Percentiles rank a stretch among this genome's conserved stretches.
These are phyloP conservation scores for Hibiscus syriacus DNA, from an alignment of 345 rosid species.

Conservation along the genomic window DNA sequence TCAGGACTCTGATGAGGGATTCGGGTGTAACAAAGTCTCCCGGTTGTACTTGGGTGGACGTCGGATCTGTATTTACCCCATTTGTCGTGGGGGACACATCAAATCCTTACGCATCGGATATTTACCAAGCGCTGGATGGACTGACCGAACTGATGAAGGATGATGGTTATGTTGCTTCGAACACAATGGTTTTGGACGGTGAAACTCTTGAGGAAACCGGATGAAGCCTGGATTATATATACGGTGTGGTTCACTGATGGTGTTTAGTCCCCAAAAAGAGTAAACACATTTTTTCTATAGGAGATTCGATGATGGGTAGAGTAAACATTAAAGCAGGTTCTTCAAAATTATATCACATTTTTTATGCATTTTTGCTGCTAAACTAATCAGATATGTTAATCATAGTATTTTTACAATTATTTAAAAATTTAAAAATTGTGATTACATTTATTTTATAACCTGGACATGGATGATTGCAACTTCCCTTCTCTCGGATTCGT, in stretches of 20 bases:
- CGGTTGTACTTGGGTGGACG: constrained; percentile 66
- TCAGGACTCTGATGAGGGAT: constrained; percentile 65
- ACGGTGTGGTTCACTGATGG: not conserved
- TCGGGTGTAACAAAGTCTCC: constrained; percentile 63
- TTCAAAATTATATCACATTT: too few species aligned
- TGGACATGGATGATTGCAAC: too few species aligned
- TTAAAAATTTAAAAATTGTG: too few species aligned
- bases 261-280: not conserved
- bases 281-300: not conserved
- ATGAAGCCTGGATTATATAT: not conserved
- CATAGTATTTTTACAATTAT: too few species aligned
- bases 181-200: constrained; percentile 20
- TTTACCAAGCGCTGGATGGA: constrained; percentile 48
- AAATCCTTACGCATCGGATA: constrained; percentile 27
- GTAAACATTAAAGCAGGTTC: not conserved
- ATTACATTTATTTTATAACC: too few species aligned
- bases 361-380: too few species aligned
- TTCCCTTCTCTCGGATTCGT: too few species aligned
- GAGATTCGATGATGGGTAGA: not conserved
- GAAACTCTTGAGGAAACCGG: constrained; percentile 27
- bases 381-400: too few species aligned
- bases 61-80: constrained; percentile 40
- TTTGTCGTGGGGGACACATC: constrained; percentile 61
- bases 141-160: constrained; percentile 58
- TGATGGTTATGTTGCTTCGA: constrained; percentile 19